These are phyloP conservation scores for Coelastrella sp. DNA, from an alignment of 139 green algal genomes.

Conservation along the genomic window DNA sequence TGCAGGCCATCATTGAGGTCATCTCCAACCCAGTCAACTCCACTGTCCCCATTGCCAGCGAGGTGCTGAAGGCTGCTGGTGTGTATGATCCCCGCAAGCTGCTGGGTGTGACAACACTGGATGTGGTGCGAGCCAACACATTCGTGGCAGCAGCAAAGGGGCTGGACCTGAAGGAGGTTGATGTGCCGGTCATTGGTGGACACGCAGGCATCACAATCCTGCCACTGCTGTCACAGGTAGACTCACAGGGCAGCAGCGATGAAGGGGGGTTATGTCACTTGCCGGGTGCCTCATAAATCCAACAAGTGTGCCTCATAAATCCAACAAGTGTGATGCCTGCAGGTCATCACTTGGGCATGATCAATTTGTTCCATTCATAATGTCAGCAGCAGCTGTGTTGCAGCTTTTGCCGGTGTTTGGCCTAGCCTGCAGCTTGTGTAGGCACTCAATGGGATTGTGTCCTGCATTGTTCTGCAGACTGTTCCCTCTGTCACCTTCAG, in stretches of 20 bases:
- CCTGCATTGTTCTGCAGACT: conserved; percentile 59
- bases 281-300: too few relatives aligned
- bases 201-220: conserved; percentile 99
- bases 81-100: conserved; percentile 91
- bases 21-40: conserved; percentile 99
- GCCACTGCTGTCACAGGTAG: conserved; percentile 94
- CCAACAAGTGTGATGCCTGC: too few relatives aligned
- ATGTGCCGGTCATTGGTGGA: conserved; percentile 97
- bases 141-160: conserved; percentile 85
- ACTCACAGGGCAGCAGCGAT: neutral
- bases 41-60: conserved; percentile 98
- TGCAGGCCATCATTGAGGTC: conserved; percentile 80
- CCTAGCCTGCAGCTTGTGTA: too few relatives aligned
- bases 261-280: conserved; percentile 80
- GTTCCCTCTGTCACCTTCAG: conserved; percentile 87
- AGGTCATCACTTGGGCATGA: too few relatives aligned
- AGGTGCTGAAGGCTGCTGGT: conserved; percentile 86
- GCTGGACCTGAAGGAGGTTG: conserved; percentile 82
- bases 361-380: too few relatives aligned
- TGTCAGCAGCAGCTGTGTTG: too few relatives aligned
- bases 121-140: conserved; percentile 94
- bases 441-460: too few relatives aligned
- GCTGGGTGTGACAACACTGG: conserved; percentile 97
- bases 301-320: too few relatives aligned
- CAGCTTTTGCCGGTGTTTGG: too few relatives aligned